These are phyloP conservation scores for Magnaporthiopsis poae DNA, from an alignment of 2,329 filamentous ascomycete species.

Conservation along the genomic window DNA sequence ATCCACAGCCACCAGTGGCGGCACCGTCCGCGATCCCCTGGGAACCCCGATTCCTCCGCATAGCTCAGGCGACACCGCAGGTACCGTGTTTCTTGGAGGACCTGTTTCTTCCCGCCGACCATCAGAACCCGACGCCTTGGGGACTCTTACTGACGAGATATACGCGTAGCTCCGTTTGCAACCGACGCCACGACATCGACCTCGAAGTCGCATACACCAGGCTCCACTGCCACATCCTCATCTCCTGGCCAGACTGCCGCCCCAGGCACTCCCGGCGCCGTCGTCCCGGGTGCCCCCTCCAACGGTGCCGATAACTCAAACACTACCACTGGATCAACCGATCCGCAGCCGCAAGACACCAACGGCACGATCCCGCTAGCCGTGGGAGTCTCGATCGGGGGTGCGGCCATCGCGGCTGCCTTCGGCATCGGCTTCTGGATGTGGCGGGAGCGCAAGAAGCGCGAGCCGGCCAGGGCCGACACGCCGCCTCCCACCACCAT, in stretches of 20 bases:
- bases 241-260: background rate
- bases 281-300: background rate
- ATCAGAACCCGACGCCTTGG: background rate
- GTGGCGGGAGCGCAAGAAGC: background rate
- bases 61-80: background rate
- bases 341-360: background rate
- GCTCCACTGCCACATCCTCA: background rate
- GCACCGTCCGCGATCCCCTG: background rate
- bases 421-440: background rate
- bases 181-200: background rate
- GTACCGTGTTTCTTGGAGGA: background rate
- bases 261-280: background rate
- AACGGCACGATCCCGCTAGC: conserved; percentile 5
- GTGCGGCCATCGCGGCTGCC: conserved; percentile 1
- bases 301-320: background rate
- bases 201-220: background rate
- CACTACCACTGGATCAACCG: background rate
- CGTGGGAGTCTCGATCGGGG: conserved; percentile 3
- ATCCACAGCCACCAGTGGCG: background rate
- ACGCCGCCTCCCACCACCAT: conserved; percentile 3
- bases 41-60: background rate
- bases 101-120: background rate
- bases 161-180: background rate
- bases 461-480: conserved; percentile 3
- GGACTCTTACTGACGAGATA: background rate